phyloP scores from a whole-genome alignment of 2,329 filamentous ascomycete genomes.

The Acephala macrosclerotiorum region DNA sequence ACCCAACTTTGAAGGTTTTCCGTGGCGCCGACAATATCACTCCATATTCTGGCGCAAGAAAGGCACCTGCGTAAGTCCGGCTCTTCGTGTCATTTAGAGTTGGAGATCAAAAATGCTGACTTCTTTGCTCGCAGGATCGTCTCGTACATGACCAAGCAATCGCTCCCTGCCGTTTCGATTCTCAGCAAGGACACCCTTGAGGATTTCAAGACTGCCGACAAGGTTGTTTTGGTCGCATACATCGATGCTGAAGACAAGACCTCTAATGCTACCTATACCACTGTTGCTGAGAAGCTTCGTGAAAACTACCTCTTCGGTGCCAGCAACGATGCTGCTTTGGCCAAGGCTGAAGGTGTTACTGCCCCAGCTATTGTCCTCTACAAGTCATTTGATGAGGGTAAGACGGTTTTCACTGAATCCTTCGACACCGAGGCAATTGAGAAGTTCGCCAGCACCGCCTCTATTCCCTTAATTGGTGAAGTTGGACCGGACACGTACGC shows the following conservation, averaged over 20 bases:
- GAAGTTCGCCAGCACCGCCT: slow-evolving; percentile 82
- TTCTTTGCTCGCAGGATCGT: slow-evolving; percentile 57
- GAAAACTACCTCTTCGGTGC: slow-evolving; percentile 94
- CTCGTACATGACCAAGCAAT: slow-evolving; percentile 98
- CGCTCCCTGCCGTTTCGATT: slow-evolving; percentile 86
- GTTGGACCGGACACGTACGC: slow-evolving; percentile 97
- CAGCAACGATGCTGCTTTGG: slow-evolving; percentile 81
- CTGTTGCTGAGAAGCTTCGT: slow-evolving; percentile 75
- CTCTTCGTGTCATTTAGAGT: background rate
- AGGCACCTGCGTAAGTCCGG: slow-evolving; percentile 73
- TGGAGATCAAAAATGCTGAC: slow-evolving; percentile 19
- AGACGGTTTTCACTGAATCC: slow-evolving; percentile 81
- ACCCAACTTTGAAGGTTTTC: slow-evolving; percentile 99
- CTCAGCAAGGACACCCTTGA: slow-evolving; percentile 84
- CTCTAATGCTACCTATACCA: slow-evolving; percentile 83
- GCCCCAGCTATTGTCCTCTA: slow-evolving; percentile 90
- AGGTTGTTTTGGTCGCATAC: slow-evolving; percentile 93
- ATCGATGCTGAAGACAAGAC: slow-evolving; percentile 81
- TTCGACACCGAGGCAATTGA: slow-evolving; percentile 83
- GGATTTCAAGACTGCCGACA: slow-evolving; percentile 98
- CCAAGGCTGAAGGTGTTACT: slow-evolving; percentile 89
- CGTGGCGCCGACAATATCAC: slow-evolving; percentile 82
- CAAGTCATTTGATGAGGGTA: slow-evolving; percentile 98
- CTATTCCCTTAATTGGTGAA: slow-evolving; percentile 92
- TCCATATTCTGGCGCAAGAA: slow-evolving; percentile 88